These are phyloP conservation scores for Microstegium vimineum DNA, from an alignment of 176 grass and related monocot genomes.

Conservation along the genomic window DNA sequence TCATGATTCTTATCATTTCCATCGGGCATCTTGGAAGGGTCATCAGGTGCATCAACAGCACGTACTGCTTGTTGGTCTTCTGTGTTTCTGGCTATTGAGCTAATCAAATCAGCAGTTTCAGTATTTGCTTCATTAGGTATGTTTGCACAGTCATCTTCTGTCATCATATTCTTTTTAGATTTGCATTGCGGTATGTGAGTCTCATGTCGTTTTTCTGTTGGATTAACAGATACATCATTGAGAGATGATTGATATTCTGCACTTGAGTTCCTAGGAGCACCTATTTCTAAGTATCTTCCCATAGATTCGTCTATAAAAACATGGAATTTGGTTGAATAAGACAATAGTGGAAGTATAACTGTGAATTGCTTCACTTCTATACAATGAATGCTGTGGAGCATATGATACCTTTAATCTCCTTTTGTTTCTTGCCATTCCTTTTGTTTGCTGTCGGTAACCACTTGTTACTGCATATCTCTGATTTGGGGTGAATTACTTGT, in stretches of 20 bases:
- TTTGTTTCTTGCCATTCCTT: slow-evolving; percentile 45
- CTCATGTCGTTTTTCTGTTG: slow-evolving; percentile 34
- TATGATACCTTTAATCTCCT: slow-evolving; percentile 59
- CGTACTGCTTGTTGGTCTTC: slow-evolving; percentile 31
- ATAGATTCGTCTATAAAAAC: slow-evolving; percentile 68
- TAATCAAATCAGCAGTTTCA: slow-evolving; percentile 71
- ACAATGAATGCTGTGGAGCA: neutral
- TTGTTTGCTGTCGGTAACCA: slow-evolving; percentile 47
- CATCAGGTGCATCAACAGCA: slow-evolving; percentile 30
- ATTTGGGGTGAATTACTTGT: slow-evolving; percentile 73
- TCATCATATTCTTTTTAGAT: slow-evolving; percentile 27
- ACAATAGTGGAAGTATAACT: neutral
- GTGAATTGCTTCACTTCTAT: slow-evolving; percentile 7
- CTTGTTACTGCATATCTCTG: slow-evolving; percentile 64
- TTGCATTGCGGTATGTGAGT: slow-evolving; percentile 35
- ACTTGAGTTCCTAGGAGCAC: slow-evolving; percentile 53
- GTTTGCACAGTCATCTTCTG: slow-evolving; percentile 17
- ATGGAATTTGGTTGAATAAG: slow-evolving; percentile 11
- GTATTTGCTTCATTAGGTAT: slow-evolving; percentile 36
- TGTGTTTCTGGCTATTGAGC: slow-evolving; percentile 50
- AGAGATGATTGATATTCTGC: slow-evolving; percentile 41
- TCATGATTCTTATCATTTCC: slow-evolving; percentile 46
- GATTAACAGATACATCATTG: slow-evolving; percentile 43
- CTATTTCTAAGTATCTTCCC: slow-evolving; percentile 85
- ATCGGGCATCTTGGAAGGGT: slow-evolving; percentile 41